These are phyloP conservation scores for Tricladium varicosporioides DNA, from an alignment of 2,329 filamentous ascomycete species.

Conservation along the genomic window DNA sequence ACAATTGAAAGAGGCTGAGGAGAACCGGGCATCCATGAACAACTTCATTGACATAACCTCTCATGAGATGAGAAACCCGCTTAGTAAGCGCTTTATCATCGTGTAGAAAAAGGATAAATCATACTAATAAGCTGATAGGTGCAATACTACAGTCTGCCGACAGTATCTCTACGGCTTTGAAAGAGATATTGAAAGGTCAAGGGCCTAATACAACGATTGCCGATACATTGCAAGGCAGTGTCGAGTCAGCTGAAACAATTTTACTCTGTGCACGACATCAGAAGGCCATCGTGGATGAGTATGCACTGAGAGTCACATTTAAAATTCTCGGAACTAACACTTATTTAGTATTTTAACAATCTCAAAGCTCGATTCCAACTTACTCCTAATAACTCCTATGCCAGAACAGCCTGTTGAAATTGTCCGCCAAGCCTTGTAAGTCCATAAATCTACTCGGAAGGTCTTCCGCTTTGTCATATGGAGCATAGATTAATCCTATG, in stretches of 20 bases:
- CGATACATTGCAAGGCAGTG: conserved; percentile 48
- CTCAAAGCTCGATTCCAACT: conserved; percentile 69
- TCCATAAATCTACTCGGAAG: neutral
- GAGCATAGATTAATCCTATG: too few species aligned
- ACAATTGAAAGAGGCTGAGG: conserved; percentile 75
- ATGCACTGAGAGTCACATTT: conserved; percentile 30
- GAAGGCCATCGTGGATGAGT: conserved; percentile 62
- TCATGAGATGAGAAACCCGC: conserved; percentile 75
- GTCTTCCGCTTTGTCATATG: neutral
- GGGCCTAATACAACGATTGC: conserved; percentile 43
- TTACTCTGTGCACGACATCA: conserved; percentile 74
- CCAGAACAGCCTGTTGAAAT: conserved; percentile 66
- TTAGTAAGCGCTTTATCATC: conserved; percentile 52
- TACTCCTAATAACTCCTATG: conserved; percentile 67
- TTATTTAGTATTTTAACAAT: conserved; percentile 54
- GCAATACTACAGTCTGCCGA: conserved; percentile 75
- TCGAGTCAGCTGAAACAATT: conserved; percentile 76
- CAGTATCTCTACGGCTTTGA: conserved; percentile 56
- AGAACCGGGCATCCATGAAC: conserved; percentile 69
- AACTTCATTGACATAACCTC: conserved; percentile 72
- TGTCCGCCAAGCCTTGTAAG: conserved; percentile 56
- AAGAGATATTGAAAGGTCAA: conserved; percentile 14
- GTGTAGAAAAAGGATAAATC: too few species aligned
- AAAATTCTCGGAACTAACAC: neutral
- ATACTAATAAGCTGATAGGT: conserved; percentile 45